Conservation (phyloP, 805 yeast species). For the Cyberlindnera euphorbiae region DNA sequence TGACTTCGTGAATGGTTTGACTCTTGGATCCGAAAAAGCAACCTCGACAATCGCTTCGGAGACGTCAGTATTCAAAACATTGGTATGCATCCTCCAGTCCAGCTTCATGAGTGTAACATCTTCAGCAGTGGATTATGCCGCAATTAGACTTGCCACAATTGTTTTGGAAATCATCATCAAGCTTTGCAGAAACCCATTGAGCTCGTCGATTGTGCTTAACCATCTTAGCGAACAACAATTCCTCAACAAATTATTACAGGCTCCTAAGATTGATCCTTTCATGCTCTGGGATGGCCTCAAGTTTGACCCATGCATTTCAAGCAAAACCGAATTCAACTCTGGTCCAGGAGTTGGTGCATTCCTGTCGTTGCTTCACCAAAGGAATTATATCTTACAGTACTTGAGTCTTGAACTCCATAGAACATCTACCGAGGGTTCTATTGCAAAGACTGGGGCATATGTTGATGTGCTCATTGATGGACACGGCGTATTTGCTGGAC, state of each 20-base stretch:
- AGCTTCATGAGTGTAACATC: constrained; percentile 41
- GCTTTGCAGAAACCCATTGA: constrained; percentile 51
- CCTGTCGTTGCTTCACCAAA: constrained; percentile 53
- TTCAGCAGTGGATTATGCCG: constrained; percentile 42
- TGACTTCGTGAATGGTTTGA: constrained; percentile 44
- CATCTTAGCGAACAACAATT: constrained; percentile 49
- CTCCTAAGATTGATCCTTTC: constrained; percentile 46
- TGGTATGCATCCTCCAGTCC: constrained; percentile 46
- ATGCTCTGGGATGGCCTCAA: constrained; percentile 52
- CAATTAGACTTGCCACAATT: constrained; percentile 53
- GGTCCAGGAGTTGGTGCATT: constrained; percentile 46
- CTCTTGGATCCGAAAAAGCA: constrained; percentile 40
- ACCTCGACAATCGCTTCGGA: constrained; percentile 50
- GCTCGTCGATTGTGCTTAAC: constrained; percentile 47
- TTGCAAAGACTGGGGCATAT: constrained; percentile 49
- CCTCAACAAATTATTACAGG: constrained; percentile 44
- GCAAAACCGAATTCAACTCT: constrained; percentile 25
- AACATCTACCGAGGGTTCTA: constrained; percentile 39
- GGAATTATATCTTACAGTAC: constrained; percentile 59
- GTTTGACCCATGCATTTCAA: constrained; percentile 39
- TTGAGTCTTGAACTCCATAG: constrained; percentile 71
- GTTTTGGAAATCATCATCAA: constrained; percentile 59
- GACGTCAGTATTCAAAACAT: constrained; percentile 50
- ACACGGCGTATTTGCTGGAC: constrained; percentile 46
- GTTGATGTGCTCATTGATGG: constrained; percentile 48